These are phyloP conservation scores for Hypoxylon sp. DNA, from an alignment of 2,329 filamentous ascomycete genomes.

Conservation along the genomic window DNA sequence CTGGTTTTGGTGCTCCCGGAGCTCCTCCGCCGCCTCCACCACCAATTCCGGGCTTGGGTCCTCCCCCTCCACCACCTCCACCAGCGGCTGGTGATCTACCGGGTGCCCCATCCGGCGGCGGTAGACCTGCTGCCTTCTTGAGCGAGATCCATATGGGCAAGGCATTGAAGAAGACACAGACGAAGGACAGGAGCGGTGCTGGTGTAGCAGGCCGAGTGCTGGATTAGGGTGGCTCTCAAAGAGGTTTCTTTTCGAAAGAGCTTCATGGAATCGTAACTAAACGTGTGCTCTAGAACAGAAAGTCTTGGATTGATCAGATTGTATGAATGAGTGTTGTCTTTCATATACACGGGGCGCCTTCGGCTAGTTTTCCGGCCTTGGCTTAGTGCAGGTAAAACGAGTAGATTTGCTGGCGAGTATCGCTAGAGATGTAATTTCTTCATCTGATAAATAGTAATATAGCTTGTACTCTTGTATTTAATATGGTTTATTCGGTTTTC, in stretches of 20 bases:
- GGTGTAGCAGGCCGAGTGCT: constrained; percentile 83
- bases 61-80: constrained; percentile 63
- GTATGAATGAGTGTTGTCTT: constrained; percentile 42
- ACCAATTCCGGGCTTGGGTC: constrained; percentile 58
- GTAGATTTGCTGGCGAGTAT: constrained; percentile 29
- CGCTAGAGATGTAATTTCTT: constrained; percentile 26
- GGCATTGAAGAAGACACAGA: constrained; percentile 87
- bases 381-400: constrained; percentile 23
- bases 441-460: constrained; percentile 34
- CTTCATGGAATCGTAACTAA: not conserved
- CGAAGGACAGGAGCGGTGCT: constrained; percentile 85
- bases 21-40: constrained; percentile 64
- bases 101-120: constrained; percentile 63
- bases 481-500: not conserved
- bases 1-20: constrained; percentile 58
- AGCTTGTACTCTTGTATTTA: constrained; percentile 26
- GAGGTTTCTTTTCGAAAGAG: constrained; percentile 2
- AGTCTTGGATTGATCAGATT: constrained; percentile 41
- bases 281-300: constrained; percentile 7
- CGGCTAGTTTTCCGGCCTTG: constrained; percentile 17
- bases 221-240: constrained; percentile 56
- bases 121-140: constrained; percentile 75
- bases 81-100: constrained; percentile 61
- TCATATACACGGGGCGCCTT: constrained; percentile 19
- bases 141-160: constrained; percentile 87